Conservation (phyloP, 176 grass and related monocot genomes). For the Pontederia paniculata region DNA sequence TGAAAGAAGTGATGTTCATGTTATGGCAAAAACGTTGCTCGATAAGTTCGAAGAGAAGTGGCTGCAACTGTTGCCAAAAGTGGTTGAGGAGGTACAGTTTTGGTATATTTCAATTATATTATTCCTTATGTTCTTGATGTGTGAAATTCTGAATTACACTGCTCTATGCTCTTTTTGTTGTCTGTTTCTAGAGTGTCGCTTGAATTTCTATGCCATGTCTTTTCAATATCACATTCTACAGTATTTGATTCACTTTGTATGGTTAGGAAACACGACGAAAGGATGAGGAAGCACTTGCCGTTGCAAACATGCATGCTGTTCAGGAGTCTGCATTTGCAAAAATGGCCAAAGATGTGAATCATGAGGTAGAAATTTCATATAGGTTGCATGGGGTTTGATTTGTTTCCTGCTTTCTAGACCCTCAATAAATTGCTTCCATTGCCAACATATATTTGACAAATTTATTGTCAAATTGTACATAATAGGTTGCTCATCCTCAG, state of each 20-base stretch:
- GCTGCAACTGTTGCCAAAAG: slow-evolving; percentile 70
- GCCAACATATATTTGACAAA: too few relatives aligned
- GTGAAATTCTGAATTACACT: too few relatives aligned
- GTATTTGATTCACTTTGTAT: background rate
- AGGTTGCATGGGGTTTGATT: background rate
- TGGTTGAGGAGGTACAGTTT: slow-evolving; percentile 64
- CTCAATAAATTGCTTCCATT: too few relatives aligned
- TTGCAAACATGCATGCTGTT: slow-evolving; percentile 27
- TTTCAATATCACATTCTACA: too few relatives aligned
- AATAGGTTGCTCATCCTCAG: too few relatives aligned
- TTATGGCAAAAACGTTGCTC: slow-evolving; percentile 73
- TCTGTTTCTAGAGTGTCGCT: too few relatives aligned
- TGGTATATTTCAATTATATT: background rate
- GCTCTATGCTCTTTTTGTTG: too few relatives aligned
- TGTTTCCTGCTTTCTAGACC: too few relatives aligned
- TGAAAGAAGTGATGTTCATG: slow-evolving; percentile 41
- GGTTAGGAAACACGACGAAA: slow-evolving; percentile 71
- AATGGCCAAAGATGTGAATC: slow-evolving; percentile 70
- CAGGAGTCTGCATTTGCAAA: slow-evolving; percentile 44
- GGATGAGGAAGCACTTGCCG: slow-evolving; percentile 44
- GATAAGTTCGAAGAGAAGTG: slow-evolving; percentile 93
- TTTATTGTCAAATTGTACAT: too few relatives aligned
- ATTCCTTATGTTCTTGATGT: background rate
- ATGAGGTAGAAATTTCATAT: slow-evolving; percentile 36
- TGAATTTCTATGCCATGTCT: too few relatives aligned